Evolutionary conservation across 2,329 filamentous ascomycete species (phyloP), one percentile per base, ranked within the genome.

Genomic region (Chrysoporthe austroafricana): DNA sequence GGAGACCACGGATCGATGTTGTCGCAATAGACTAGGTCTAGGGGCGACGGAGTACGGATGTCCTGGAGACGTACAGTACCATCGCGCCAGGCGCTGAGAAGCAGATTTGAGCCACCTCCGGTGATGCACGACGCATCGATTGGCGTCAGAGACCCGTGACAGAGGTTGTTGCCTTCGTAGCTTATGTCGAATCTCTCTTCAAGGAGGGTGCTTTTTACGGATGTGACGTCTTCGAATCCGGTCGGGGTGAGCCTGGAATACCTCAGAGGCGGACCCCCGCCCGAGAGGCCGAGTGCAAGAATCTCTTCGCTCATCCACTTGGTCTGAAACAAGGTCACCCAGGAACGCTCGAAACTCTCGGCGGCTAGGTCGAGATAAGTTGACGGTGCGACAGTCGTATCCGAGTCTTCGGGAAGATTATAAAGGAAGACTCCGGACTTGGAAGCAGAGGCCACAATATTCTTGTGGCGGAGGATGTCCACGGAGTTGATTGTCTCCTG

Each of bases 51-150:
- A 0, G 84, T 83, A 14, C 85, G 81, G 1, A 85, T 72, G 69
- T 88, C 85, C 66, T 81, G 78, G 1, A 87, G 80, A 34, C 78
- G 81, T 57, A 71, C 50, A 14, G 81, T 85, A 9, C 85, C 85
- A 64, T 87, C 84, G 56, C 83, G 80, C 84, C 85, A 87, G 3
- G 84, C 79, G 65, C 80, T 84, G 14, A 88, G 77, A 7, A 87
- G 72, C 1, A 85, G 74, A 32, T 77, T 80, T 1, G 77, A 76
- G 26, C 76, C 76, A 0, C 79, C 77, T 13, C 63, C 63, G 2
- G 73, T 73, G 26, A 77, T 48, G 4, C 76, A 76, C 16, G 74
- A 71, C 9, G 74, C 72, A 16, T 78, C 73, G 0, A 86, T 75
- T 0, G 83, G 80, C 44, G 85, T 79, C 3, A 87, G 78, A 0